A percentile compares a stretch with the other conserved stretches of the same genome.
These are phyloP conservation scores for Tetraselmis chui DNA, from an alignment of 139 green algal genomes.

Conservation along the genomic window DNA sequence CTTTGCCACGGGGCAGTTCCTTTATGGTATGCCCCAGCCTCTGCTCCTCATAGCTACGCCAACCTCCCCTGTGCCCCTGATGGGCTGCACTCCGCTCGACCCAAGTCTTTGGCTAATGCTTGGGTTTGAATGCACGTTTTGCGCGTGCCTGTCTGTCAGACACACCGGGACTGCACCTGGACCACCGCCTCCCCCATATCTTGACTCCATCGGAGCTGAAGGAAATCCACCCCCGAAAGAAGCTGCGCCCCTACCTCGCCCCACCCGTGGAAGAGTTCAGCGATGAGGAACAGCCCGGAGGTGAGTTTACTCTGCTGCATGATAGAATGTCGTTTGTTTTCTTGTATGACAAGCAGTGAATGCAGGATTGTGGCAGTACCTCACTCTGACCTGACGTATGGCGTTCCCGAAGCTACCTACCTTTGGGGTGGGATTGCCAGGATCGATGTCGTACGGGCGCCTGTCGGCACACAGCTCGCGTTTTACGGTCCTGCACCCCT, in stretches of 20 bases:
- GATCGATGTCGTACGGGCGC: constrained; percentile 61
- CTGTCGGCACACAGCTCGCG: constrained; percentile 30
- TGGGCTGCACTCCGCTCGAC: not conserved
- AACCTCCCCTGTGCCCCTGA: not conserved
- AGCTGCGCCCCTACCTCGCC: constrained; percentile 47
- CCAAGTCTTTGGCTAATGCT: not conserved
- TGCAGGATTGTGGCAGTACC: not conserved
- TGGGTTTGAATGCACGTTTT: not conserved
- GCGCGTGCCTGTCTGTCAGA: constrained; percentile 46
- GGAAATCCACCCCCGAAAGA: constrained; percentile 60
- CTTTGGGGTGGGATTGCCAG: constrained; percentile 62
- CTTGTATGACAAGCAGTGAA: not conserved
- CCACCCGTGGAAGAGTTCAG: constrained; percentile 34
- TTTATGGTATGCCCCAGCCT: constrained; percentile 40
- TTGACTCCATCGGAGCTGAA: constrained; percentile 69
- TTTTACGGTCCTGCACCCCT: constrained; percentile 53
- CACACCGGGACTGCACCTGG: constrained; percentile 89
- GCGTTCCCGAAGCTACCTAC: constrained; percentile 30
- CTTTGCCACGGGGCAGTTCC: constrained; percentile 58
- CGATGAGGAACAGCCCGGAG: not conserved
- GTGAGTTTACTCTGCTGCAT: too few relatives aligned
- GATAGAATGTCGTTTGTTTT: too few relatives aligned
- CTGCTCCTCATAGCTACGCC: not conserved
- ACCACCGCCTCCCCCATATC: constrained; percentile 84
- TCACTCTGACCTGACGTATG: not conserved